phyloP scores from a whole-genome alignment of 176 grass and related monocot genomes.

The Alopecurus myosuroides region DNA sequence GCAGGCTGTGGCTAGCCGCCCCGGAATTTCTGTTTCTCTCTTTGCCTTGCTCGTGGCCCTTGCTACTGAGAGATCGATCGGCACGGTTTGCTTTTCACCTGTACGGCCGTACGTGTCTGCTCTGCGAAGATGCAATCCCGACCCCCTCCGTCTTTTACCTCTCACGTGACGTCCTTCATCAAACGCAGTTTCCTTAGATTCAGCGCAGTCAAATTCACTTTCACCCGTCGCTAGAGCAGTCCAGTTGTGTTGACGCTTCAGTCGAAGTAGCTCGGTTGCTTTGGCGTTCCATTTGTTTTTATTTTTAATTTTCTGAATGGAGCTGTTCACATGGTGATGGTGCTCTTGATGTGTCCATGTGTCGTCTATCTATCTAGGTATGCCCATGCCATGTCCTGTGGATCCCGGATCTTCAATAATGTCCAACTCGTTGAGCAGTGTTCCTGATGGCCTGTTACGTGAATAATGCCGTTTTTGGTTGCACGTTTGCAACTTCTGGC shows the following conservation, averaged over 20 bases:
- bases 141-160: neutral
- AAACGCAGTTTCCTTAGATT: neutral
- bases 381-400: slow-evolving; percentile 17
- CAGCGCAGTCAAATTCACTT: neutral
- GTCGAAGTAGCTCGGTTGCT: neutral
- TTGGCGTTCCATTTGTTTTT: neutral
- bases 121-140: neutral
- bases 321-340: neutral
- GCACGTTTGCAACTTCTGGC: slow-evolving; percentile 20
- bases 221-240: neutral
- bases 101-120: neutral
- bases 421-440: slow-evolving; percentile 6
- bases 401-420: slow-evolving; percentile 22
- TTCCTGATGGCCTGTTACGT: neutral
- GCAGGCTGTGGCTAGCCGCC: neutral
- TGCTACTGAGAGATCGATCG: neutral
- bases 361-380: neutral
- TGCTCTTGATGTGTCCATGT: neutral
- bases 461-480: slow-evolving; percentile 33
- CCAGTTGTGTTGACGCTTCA: neutral
- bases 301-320: no score
- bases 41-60: neutral
- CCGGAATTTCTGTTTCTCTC: neutral
- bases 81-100: neutral
- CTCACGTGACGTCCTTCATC: no score